Evolutionary conservation across 805 yeast species (phyloP).

Genomic region (Candida montana): DNA sequence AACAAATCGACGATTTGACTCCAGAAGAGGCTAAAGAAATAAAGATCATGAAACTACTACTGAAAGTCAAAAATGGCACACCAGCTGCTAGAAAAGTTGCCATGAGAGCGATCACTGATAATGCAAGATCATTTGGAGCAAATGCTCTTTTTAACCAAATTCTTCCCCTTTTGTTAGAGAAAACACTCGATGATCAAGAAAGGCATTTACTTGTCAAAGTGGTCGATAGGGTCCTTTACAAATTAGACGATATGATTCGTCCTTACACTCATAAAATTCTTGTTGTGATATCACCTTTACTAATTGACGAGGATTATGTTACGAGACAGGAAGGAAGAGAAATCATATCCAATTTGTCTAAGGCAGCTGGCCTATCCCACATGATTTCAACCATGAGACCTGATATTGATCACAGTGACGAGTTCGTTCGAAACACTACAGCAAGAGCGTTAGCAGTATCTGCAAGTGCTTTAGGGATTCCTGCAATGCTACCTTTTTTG

Average conservation of each 20-base stretch:
- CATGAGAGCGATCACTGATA: conserved; percentile 58
- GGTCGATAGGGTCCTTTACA: conserved; percentile 61
- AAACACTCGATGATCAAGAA: conserved; percentile 71
- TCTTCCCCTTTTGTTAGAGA: conserved; percentile 73
- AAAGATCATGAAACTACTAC: conserved; percentile 54
- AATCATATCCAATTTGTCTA: conserved; percentile 65
- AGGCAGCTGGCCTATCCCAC: conserved; percentile 75
- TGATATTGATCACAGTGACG: conserved; percentile 79
- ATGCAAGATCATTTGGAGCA: conserved; percentile 64
- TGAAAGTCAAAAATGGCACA: conserved; percentile 75
- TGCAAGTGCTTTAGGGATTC: conserved; percentile 73
- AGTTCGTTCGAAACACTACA: conserved; percentile 68
- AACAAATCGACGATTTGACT: conserved; percentile 31
- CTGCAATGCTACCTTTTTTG: conserved; percentile 68
- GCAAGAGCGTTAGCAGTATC: conserved; percentile 81
- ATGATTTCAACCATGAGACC: conserved; percentile 78
- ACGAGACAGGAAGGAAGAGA: conserved; percentile 77
- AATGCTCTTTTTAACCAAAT: conserved; percentile 59
- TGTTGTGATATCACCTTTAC: conserved; percentile 69
- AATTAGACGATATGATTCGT: conserved; percentile 55
- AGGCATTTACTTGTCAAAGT: conserved; percentile 77
- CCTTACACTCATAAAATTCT: conserved; percentile 74
- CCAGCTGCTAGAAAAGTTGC: conserved; percentile 65
- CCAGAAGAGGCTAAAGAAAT: conserved; percentile 54
- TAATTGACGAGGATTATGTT: conserved; percentile 74